These are phyloP conservation scores for Fraxinus sp. DNA, from an alignment of 305 asterid genomes.

Conservation along the genomic window DNA sequence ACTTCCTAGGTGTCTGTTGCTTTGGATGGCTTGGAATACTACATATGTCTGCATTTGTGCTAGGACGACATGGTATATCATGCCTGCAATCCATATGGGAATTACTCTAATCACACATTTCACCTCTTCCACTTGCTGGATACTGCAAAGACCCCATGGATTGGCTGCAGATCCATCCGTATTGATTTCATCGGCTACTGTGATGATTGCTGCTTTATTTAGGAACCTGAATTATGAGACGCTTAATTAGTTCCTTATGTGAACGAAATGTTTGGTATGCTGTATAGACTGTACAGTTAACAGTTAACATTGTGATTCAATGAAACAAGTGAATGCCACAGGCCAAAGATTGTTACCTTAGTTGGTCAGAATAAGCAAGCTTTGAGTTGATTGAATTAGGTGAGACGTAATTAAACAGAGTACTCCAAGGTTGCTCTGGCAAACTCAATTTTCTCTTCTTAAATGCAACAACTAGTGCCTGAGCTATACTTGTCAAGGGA, in stretches of 20 bases:
- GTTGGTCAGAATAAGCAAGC: conserved; percentile 58
- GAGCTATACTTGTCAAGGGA: conserved; percentile 53
- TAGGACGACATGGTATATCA: conserved; percentile 37
- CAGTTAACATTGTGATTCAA: background rate
- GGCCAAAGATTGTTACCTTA: conserved; percentile 45
- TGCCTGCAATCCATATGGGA: conserved; percentile 52
- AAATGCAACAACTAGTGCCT: conserved; percentile 46
- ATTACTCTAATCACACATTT: conserved; percentile 50
- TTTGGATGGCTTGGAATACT: conserved; percentile 53
- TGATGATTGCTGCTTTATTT: conserved; percentile 56
- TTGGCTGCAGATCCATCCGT: conserved; percentile 50
- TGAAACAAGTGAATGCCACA: background rate
- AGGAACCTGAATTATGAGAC: conserved; percentile 39
- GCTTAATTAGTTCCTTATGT: background rate
- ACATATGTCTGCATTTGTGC: conserved; percentile 38
- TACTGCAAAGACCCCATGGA: conserved; percentile 55
- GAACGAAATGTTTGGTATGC: conserved; percentile 9
- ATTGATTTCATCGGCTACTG: conserved; percentile 39
- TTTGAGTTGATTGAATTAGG: conserved; percentile 57
- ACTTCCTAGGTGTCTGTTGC: conserved; percentile 38
- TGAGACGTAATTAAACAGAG: conserved; percentile 43
- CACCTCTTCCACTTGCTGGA: conserved; percentile 60
- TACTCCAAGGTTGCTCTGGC: conserved; percentile 48
- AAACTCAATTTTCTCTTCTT: conserved; percentile 53
- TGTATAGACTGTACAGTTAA: background rate